Percentiles rank a stretch among this genome's conserved stretches.
These are phyloP conservation scores for Yarrowia sp. DNA, from an alignment of 805 yeast species.

Conservation along the genomic window DNA sequence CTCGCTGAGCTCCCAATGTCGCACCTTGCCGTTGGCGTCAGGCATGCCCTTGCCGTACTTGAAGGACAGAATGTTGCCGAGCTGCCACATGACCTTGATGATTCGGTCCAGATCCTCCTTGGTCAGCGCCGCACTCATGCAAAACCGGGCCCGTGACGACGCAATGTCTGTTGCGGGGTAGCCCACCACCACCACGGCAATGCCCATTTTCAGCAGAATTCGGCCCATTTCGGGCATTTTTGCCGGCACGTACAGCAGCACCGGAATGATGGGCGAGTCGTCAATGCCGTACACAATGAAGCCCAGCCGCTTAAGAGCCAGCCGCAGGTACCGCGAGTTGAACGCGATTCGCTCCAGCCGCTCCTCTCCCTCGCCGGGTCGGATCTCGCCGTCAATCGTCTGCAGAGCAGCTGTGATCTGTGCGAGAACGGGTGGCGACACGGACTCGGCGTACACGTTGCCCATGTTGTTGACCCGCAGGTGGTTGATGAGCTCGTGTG, in stretches of 20 bases:
- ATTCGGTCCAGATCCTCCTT: constrained; percentile 91
- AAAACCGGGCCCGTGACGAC: constrained; percentile 87
- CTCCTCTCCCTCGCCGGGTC: constrained; percentile 92
- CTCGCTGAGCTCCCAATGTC: constrained; percentile 53
- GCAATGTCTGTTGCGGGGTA: constrained; percentile 97
- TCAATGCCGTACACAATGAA: constrained; percentile 94
- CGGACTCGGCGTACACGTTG: constrained; percentile 79
- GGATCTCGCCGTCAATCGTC: constrained; percentile 79
- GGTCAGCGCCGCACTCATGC: constrained; percentile 90
- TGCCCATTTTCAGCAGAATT: constrained; percentile 74
- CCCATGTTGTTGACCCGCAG: constrained; percentile 76
- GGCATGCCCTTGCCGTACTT: constrained; percentile 51
- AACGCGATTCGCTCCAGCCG: constrained; percentile 93
- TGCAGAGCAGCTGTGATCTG: constrained; percentile 84
- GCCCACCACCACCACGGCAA: constrained; percentile 96
- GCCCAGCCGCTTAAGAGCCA: constrained; percentile 90
- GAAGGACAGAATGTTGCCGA: constrained; percentile 77
- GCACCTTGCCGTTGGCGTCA: constrained; percentile 58
- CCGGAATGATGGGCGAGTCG: constrained; percentile 95
- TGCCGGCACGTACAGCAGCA: constrained; percentile 85
- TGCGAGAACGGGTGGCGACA: constrained; percentile 88
- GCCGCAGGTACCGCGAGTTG: constrained; percentile 89
- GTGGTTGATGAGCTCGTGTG: constrained; percentile 70
- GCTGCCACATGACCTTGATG: constrained; percentile 70
- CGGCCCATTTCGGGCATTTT: constrained; percentile 94